These are phyloP conservation scores for Suillus brevipes DNA, from an alignment of 768 basidiomycete genomes.

Conservation along the genomic window DNA sequence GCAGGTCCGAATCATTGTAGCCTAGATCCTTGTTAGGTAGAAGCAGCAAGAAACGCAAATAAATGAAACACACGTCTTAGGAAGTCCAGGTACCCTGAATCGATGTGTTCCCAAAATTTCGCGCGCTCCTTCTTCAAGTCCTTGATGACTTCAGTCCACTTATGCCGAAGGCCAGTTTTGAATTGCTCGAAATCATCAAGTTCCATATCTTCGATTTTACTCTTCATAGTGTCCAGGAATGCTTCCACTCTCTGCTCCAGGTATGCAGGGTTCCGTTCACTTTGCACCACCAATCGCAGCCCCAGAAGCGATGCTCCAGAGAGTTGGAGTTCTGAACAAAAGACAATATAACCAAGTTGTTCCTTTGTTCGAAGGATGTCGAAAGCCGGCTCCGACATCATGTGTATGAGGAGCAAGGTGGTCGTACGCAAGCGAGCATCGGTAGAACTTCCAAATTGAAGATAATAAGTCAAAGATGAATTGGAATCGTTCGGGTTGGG, in stretches of 20 bases:
- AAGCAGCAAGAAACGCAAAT: background rate
- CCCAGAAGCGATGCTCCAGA: slow-evolving; percentile 72
- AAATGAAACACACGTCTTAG: slow-evolving; percentile 61
- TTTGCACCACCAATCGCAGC: slow-evolving; percentile 83
- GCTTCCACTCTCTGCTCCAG: slow-evolving; percentile 87
- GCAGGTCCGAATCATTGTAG: slow-evolving; percentile 64
- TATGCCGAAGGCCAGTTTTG: slow-evolving; percentile 71
- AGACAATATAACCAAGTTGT: slow-evolving; percentile 93
- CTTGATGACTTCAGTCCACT: slow-evolving; percentile 85
- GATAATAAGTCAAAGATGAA: slow-evolving; percentile 82
- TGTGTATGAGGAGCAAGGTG: slow-evolving; percentile 73
- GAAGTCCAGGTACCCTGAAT: slow-evolving; percentile 85
- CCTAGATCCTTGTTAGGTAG: slow-evolving; percentile 42
- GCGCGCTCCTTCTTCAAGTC: slow-evolving; percentile 80
- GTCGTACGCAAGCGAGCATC: slow-evolving; percentile 67
- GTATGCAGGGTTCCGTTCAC: slow-evolving; percentile 76
- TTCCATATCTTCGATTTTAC: slow-evolving; percentile 64
- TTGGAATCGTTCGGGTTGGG: slow-evolving; percentile 87
- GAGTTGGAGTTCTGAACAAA: slow-evolving; percentile 54
- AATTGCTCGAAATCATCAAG: slow-evolving; percentile 77
- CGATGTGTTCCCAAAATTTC: slow-evolving; percentile 71
- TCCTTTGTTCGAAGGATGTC: slow-evolving; percentile 90
- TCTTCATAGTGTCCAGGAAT: slow-evolving; percentile 77
- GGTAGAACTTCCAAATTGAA: slow-evolving; percentile 70
- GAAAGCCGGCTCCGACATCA: slow-evolving; percentile 90